Conservation (phyloP, 129 eudicot species). For the Erigeron canadensis region DNA sequence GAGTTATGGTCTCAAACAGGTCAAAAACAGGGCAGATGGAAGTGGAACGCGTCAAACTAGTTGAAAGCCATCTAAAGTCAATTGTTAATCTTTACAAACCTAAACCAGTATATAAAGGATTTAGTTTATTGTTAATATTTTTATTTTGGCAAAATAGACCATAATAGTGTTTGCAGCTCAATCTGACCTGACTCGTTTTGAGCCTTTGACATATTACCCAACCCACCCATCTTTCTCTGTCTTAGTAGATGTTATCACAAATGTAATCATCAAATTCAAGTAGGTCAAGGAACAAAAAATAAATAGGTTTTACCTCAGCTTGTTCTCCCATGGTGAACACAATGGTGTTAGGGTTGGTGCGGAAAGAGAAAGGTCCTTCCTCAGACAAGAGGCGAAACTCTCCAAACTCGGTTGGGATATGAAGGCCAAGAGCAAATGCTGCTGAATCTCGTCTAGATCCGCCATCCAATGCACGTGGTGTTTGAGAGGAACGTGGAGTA, state of each 20-base stretch:
- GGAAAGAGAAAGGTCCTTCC: constrained; percentile 38
- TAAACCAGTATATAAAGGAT: no score
- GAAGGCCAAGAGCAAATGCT: constrained; percentile 58
- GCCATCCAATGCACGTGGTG: constrained; percentile 38
- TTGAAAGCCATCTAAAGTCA: not conserved
- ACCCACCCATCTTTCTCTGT: not conserved
- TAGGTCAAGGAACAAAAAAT: not conserved
- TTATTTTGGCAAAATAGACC: no score
- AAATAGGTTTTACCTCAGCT: constrained; percentile 44
- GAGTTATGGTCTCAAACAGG: not conserved
- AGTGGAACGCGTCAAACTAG: not conserved
- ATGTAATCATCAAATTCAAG: not conserved
- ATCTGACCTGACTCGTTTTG: no score
- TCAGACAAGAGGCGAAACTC: constrained; percentile 52
- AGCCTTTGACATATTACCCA: not conserved
- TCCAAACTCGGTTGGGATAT: constrained; percentile 44
- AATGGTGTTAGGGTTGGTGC: constrained; percentile 45
- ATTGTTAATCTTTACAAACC: no score
- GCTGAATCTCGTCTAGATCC: constrained; percentile 35
- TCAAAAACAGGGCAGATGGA: not conserved
- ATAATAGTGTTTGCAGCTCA: no score
- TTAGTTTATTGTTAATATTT: no score
- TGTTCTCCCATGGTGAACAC: constrained; percentile 62
- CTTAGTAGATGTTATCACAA: not conserved
- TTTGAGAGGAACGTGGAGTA: constrained; percentile 37